Evolutionary conservation across 2,329 filamentous ascomycete species (phyloP).

Genomic region (Colletotrichum lentis): DNA sequence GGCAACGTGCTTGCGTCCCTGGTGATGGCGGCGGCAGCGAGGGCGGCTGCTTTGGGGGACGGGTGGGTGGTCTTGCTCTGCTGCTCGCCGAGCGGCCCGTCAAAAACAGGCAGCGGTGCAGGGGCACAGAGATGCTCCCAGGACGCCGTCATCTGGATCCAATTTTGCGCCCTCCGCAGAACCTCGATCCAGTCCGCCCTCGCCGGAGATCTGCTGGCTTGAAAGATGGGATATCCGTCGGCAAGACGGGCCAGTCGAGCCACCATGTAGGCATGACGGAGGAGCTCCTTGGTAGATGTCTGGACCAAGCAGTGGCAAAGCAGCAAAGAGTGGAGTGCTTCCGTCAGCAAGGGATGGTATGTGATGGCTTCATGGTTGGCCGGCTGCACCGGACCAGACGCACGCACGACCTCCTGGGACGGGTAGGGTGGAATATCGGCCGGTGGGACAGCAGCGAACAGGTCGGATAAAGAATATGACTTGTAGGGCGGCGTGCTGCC

Average conservation of each 20-base stretch:
- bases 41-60: conserved; percentile 44
- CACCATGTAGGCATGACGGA: conserved; percentile 83
- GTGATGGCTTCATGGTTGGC: conserved; percentile 68
- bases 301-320: conserved; percentile 82
- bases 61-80: conserved; percentile 39
- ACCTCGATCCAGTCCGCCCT: conserved; percentile 84
- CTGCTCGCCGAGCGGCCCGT: conserved; percentile 38
- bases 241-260: conserved; percentile 76
- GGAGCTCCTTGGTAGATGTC: conserved; percentile 78
- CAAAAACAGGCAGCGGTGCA: conserved; percentile 57
- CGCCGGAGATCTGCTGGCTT: conserved; percentile 73
- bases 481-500: conserved; percentile 46
- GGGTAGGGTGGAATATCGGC: conserved; percentile 74
- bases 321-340: conserved; percentile 80
- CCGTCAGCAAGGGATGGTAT: conserved; percentile 81
- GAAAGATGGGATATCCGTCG: conserved; percentile 83
- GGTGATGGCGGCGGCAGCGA: conserved; percentile 50
- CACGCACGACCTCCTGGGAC: conserved; percentile 49
- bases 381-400: conserved; percentile 47
- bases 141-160: conserved; percentile 68
- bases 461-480: conserved; percentile 61
- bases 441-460: conserved; percentile 76
- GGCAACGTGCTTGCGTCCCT: conserved; percentile 42
- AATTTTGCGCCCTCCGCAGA: conserved; percentile 71
- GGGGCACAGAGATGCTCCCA: conserved; percentile 79